Base-by-base conservation (phyloP, 805 yeast genomes). In the Metschnikowia santaceciliae region DNA sequence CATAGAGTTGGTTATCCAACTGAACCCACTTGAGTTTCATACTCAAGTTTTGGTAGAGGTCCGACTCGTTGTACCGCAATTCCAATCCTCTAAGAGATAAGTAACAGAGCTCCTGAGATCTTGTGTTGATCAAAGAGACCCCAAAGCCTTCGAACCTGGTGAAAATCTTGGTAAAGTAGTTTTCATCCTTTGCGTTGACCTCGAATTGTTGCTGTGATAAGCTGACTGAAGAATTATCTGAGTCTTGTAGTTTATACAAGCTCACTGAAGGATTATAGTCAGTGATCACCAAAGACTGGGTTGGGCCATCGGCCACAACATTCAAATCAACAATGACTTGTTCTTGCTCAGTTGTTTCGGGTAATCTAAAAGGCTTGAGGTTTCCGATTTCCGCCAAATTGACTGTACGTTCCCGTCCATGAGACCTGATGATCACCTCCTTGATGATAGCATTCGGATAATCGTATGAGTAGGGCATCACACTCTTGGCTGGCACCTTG, bases 381-480 rank as follows among this genome's bases (percentile, higher is more conserved):
- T 86, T 86, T 22, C 99, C 99, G 59, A 94, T 92, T 65, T 94
- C 98, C 0, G 96, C 94, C 47, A 94, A 69, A 61, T 90, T 95
- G 19, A 95, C 78, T 43, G 82, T 81, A 52, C 97, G 76, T 62
- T 87, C 91, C 30, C 84, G 75, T 1, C 88, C 87, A 45, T 84
- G 85, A 10, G 86, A 76, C 52, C 90, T 75, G 33, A 94, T 67
- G 3, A 90, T 77, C 32, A 94, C 69, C 61, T 91, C 97, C 65
- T 90, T 91, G 42, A 85, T 79, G 8, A 80, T 71, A 0, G 96
- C 97, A 47, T 95, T 90, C 0, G 99, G 99, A 68, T 80, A 94
- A 65, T 94, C 99, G 91, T 97, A 94, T 0, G 99, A 89, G 66
- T 94, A 94, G 0, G 98, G 97, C 98, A 94, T 94, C 2, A 90